phyloP scores from a whole-genome alignment of 495 filamentous ascomycete genomes.

The Bryoglossum gracile region DNA sequence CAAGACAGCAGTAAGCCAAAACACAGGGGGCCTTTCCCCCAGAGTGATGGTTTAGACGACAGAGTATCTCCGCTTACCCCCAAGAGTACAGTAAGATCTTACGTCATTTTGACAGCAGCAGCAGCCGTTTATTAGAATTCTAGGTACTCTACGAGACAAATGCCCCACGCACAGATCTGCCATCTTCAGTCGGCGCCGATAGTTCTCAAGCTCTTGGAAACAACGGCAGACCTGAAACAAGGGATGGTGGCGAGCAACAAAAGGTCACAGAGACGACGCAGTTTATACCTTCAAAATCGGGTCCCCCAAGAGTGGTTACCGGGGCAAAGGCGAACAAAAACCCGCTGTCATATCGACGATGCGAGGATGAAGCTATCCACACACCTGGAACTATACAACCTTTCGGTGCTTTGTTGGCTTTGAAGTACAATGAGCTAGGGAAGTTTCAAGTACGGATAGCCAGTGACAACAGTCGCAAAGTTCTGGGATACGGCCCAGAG shows the following conservation, averaged over 20 bases:
- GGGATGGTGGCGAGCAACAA: not conserved
- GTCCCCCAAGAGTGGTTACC: conserved; percentile 1
- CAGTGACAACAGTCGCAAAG: conserved; percentile 73
- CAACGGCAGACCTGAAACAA: too few relatives aligned
- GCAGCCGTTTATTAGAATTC: too few relatives aligned
- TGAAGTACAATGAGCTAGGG: conserved; percentile 62
- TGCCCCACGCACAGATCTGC: not conserved
- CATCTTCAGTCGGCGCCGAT: not conserved
- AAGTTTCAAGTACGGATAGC: conserved; percentile 66
- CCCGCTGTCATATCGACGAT: conserved; percentile 53
- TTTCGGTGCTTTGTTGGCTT: conserved; percentile 71
- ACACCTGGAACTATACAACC: conserved; percentile 80
- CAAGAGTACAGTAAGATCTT: too few relatives aligned
- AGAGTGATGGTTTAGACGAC: too few relatives aligned
- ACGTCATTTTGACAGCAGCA: too few relatives aligned
- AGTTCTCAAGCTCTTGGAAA: too few relatives aligned
- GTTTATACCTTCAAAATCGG: conserved; percentile 1
- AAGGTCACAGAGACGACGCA: conserved; percentile 4
- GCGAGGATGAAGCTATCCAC: conserved; percentile 92
- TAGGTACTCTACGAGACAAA: too few relatives aligned
- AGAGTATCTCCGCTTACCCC: too few relatives aligned
- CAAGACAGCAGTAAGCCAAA: too few relatives aligned
- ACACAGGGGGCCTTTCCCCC: too few relatives aligned
- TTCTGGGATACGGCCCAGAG: conserved; percentile 73
- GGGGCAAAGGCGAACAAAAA: not conserved